These are phyloP conservation scores for Suhomyces choctaworum DNA, from an alignment of 1,139 yeast genomes.

Conservation along the genomic window DNA sequence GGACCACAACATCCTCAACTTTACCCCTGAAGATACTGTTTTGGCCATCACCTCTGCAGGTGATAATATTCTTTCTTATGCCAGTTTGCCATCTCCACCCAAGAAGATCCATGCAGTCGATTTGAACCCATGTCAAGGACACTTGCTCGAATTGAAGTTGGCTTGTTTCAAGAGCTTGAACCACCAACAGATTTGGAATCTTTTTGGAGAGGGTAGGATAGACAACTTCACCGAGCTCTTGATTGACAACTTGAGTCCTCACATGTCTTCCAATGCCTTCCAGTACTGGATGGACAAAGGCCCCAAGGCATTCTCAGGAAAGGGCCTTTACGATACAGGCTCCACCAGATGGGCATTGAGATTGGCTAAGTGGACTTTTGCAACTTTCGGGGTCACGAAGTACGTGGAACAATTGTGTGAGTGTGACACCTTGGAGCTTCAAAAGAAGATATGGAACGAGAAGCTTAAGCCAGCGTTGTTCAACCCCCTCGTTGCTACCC, in stretches of 20 bases:
- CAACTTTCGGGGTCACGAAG: slow-evolving; percentile 51
- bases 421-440: slow-evolving; percentile 62
- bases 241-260: slow-evolving; percentile 58
- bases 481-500: slow-evolving; percentile 65
- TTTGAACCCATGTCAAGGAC: slow-evolving; percentile 80
- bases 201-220: slow-evolving; percentile 75
- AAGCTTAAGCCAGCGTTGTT: slow-evolving; percentile 67
- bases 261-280: slow-evolving; percentile 75
- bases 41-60: slow-evolving; percentile 87
- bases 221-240: slow-evolving; percentile 49
- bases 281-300: slow-evolving; percentile 79
- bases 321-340: slow-evolving; percentile 76
- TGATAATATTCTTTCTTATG: slow-evolving; percentile 75
- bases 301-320: slow-evolving; percentile 56
- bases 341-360: slow-evolving; percentile 85
- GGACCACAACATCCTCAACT: slow-evolving; percentile 64
- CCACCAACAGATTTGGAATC: slow-evolving; percentile 66
- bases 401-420: slow-evolving; percentile 57
- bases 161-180: slow-evolving; percentile 60
- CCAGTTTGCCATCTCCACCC: slow-evolving; percentile 70
- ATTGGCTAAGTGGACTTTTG: slow-evolving; percentile 61
- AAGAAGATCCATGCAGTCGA: slow-evolving; percentile 81
- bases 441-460: slow-evolving; percentile 59
- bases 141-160: slow-evolving; percentile 72
- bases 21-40: slow-evolving; percentile 65